A percentile compares a stretch with the other conserved stretches of the same genome.
Evolutionary conservation across 1,139 yeast species (phyloP).

Genomic region (Blastobotrys capitulatus): DNA sequence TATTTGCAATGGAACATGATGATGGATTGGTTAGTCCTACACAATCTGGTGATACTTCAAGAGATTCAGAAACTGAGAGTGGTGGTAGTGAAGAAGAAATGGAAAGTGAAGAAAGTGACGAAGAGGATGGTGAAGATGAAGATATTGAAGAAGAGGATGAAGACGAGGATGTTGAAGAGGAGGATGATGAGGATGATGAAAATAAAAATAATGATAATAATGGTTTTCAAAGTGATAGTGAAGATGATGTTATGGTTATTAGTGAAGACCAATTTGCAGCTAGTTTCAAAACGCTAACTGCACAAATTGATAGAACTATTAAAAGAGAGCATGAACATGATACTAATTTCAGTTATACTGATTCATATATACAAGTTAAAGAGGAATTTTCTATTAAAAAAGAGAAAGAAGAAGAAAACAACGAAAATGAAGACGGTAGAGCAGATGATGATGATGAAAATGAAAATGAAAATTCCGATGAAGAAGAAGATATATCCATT

Average conservation of each 20-base stretch:
- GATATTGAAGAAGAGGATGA: not conserved
- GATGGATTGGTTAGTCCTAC: not conserved
- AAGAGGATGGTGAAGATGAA: not conserved
- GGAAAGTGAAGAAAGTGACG: not conserved
- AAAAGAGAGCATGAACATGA: not conserved
- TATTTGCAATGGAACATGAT: not conserved
- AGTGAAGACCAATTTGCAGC: not conserved
- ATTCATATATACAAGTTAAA: too few species aligned
- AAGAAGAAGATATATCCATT: conserved; percentile 12
- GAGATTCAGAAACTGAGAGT: too few species aligned
- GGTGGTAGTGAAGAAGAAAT: not conserved
- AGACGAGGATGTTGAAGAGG: not conserved
- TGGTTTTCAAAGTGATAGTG: not conserved
- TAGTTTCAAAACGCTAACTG: not conserved
- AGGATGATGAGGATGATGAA: not conserved
- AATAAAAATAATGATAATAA: not conserved
- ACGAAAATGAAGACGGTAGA: too few species aligned
- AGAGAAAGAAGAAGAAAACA: too few species aligned
- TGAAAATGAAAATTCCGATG: conserved; percentile 34
- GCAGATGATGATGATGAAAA: too few species aligned
- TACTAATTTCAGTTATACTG: too few species aligned
- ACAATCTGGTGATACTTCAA: not conserved
- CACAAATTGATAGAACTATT: conserved; percentile 25
- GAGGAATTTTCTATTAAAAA: too few species aligned
- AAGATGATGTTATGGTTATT: not conserved